These are phyloP conservation scores for Kalaharituber pfeilii DNA, from an alignment of 2,329 filamentous ascomycete genomes.

Conservation along the genomic window DNA sequence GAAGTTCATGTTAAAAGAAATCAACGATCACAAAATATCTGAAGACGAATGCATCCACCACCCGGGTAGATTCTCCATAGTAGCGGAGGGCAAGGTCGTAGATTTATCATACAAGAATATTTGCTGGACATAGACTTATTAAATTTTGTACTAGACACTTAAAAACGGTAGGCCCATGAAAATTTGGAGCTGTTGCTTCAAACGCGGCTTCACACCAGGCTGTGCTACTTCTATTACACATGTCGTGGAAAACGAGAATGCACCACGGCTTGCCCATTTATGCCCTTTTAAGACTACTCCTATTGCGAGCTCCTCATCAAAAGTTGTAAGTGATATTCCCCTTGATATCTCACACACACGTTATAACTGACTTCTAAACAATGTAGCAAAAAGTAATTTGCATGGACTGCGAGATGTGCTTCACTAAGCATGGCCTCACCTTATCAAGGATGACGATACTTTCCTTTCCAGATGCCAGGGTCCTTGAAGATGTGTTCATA, in stretches of 20 bases:
- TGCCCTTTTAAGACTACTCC: neutral
- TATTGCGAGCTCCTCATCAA: neutral
- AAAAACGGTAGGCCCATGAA: constrained; percentile 25
- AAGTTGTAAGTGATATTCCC: neutral
- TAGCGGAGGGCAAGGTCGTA: neutral
- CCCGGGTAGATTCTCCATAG: neutral
- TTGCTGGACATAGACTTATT: neutral
- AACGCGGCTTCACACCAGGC: constrained; percentile 57
- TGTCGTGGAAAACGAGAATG: constrained; percentile 67
- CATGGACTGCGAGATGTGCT: constrained; percentile 36
- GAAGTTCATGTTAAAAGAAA: neutral
- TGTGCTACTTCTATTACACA: constrained; percentile 57
- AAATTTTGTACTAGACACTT: neutral
- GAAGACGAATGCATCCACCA: neutral
- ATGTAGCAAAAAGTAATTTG: constrained; percentile 26
- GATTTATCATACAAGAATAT: neutral
- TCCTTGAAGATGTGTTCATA: constrained; percentile 33
- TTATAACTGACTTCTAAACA: constrained; percentile 44
- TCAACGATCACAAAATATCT: neutral
- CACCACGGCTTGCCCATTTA: constrained; percentile 71
- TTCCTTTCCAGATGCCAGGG: constrained; percentile 30
- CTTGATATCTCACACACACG: constrained; percentile 22
- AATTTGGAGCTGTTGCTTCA: constrained; percentile 62
- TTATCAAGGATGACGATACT: constrained; percentile 25
- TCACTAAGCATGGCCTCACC: constrained; percentile 21